A percentile compares a stretch with the other conserved stretches of the same genome.
These are phyloP conservation scores for Candida silvatica DNA, from an alignment of 805 yeast genomes.

Conservation along the genomic window DNA sequence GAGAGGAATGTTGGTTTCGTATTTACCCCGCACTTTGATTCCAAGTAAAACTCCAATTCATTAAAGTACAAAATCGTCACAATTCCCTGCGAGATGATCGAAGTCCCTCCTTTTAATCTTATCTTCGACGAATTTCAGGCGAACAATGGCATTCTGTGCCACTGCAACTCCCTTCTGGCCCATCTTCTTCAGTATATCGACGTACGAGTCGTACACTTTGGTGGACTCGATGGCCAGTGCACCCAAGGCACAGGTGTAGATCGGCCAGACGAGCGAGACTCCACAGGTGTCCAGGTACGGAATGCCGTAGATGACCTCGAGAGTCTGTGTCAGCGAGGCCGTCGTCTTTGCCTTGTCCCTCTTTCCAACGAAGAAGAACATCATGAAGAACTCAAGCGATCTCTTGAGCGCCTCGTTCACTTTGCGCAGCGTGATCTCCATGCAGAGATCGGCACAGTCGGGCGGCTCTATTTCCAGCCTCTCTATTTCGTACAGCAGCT, in stretches of 20 bases:
- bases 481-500: conserved; percentile 1
- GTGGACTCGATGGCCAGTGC: background rate
- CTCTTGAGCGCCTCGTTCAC: conserved; percentile 1
- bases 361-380: conserved; percentile 2
- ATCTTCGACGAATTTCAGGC: conserved; percentile 1
- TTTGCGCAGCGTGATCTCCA: conserved; percentile 5
- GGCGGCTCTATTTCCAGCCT: background rate
- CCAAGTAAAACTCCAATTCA: too few relatives aligned
- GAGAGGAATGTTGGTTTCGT: too few relatives aligned
- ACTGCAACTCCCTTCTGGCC: conserved; percentile 4
- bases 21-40: too few relatives aligned
- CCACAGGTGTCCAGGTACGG: conserved; percentile 5
- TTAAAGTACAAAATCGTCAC: too few relatives aligned
- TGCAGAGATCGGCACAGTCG: conserved; percentile 1
- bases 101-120: background rate
- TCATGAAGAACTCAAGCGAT: conserved; percentile 2
- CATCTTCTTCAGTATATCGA: background rate
- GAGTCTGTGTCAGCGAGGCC: background rate
- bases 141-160: background rate
- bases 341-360: too few relatives aligned
- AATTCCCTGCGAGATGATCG: background rate
- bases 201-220: conserved; percentile 1
- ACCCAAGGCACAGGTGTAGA: conserved; percentile 2
- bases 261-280: conserved; percentile 2
- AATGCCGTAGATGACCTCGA: conserved; percentile 3